These are phyloP conservation scores for Globisporangium solare DNA, from an alignment of 352 stramenopile genomes.

Conservation along the genomic window DNA sequence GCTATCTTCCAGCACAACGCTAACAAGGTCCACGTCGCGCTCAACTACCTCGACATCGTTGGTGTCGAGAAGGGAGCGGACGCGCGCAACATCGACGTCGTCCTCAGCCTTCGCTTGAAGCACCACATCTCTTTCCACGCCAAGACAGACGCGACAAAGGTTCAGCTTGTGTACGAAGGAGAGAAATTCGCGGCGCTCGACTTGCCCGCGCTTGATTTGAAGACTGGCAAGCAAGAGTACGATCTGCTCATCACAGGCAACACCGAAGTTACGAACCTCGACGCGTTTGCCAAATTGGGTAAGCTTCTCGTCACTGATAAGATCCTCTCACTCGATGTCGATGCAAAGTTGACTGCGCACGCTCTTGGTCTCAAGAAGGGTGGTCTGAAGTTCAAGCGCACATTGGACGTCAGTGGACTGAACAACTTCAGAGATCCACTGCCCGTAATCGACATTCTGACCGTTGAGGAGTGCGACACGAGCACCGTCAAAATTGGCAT, in stretches of 20 bases:
- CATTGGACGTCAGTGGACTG: slow-evolving; percentile 39
- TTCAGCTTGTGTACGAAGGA: slow-evolving; percentile 36
- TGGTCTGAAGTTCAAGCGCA: slow-evolving; percentile 43
- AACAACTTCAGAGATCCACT: slow-evolving; percentile 48
- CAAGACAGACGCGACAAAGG: slow-evolving; percentile 47
- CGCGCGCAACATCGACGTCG: slow-evolving; percentile 28
- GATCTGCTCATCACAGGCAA: slow-evolving; percentile 42
- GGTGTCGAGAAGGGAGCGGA: slow-evolving; percentile 24
- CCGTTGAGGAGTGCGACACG: slow-evolving; percentile 30
- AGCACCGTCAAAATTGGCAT: slow-evolving; percentile 34
- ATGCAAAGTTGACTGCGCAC: slow-evolving; percentile 36
- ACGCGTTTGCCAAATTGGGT: slow-evolving; percentile 42
- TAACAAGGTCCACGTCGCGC: slow-evolving; percentile 42
- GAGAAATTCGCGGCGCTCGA: slow-evolving; percentile 39
- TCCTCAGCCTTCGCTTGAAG: slow-evolving; percentile 50
- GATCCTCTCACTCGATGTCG: slow-evolving; percentile 18
- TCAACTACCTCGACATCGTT: slow-evolving; percentile 71
- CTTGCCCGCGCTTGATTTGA: slow-evolving; percentile 48
- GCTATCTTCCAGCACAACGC: slow-evolving; percentile 59
- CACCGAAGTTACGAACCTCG: slow-evolving; percentile 31
- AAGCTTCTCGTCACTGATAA: slow-evolving; percentile 28
- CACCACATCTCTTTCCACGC: slow-evolving; percentile 38
- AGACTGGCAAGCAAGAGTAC: slow-evolving; percentile 40
- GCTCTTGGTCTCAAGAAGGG: slow-evolving; percentile 42
- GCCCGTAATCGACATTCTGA: slow-evolving; percentile 53